phyloP scores from a whole-genome alignment of 2,329 filamentous ascomycete species.

The Cadophora sp. region DNA sequence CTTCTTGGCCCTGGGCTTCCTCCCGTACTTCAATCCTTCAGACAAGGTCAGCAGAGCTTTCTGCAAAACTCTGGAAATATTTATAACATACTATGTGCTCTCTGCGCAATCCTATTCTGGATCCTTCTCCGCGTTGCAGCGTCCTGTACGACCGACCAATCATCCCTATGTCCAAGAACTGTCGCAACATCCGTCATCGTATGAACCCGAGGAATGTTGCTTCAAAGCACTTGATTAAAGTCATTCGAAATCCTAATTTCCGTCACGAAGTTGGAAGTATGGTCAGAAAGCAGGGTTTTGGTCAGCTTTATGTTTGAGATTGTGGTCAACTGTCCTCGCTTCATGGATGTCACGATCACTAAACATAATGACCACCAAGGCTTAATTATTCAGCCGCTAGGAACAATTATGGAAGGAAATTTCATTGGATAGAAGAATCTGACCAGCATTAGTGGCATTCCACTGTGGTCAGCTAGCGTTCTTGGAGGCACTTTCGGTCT shows the following conservation, averaged over 20 bases:
- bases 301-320: background rate
- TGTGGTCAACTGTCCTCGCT: background rate
- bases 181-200: too few relatives aligned
- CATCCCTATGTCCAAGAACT: conserved; percentile 7
- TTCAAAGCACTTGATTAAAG: too few relatives aligned
- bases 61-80: background rate
- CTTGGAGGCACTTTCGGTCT: background rate
- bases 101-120: conserved; percentile 31
- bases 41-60: background rate
- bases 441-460: background rate
- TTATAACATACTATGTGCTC: conserved; percentile 23
- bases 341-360: background rate
- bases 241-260: background rate
- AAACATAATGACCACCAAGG: background rate
- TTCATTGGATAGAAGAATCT: background rate
- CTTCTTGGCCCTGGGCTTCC: background rate
- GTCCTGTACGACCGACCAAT: conserved; percentile 27
- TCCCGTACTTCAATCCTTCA: background rate
- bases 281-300: background rate
- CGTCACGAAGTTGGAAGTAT: background rate
- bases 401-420: too few relatives aligned
- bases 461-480: background rate
- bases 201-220: too few relatives aligned
- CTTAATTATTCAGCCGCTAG: too few relatives aligned
- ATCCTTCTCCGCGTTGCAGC: conserved; percentile 22